A percentile compares a stretch with the other conserved stretches of the same genome.
Evolutionary conservation across 192 early-diverging fungal species (phyloP).

Genomic region (Martensiomyces pterosporus): DNA sequence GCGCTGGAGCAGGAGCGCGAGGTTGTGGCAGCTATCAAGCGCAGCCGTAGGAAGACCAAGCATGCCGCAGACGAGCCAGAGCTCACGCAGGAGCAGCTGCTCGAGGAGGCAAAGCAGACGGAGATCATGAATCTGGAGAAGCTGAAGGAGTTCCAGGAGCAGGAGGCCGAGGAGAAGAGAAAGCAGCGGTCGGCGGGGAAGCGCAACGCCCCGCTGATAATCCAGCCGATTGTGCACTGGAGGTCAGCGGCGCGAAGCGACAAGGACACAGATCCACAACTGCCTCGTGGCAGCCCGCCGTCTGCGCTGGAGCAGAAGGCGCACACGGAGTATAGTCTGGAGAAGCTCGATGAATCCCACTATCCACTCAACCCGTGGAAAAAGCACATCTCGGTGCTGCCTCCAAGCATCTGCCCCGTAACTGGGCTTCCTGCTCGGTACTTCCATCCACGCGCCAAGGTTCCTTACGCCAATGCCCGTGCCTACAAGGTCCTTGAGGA

Average conservation of each 20-base stretch:
- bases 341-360: constrained; percentile 20
- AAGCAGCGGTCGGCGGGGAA: constrained; percentile 12
- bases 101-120: constrained; percentile 42
- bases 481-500: constrained; percentile 43
- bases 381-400: constrained; percentile 3
- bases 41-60: constrained; percentile 9
- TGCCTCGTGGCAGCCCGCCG: neutral
- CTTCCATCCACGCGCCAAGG: constrained; percentile 35
- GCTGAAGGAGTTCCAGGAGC: constrained; percentile 29
- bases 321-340: constrained; percentile 20
- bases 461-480: constrained; percentile 40
- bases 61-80: neutral
- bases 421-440: constrained; percentile 42
- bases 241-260: constrained; percentile 8
- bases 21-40: constrained; percentile 19
- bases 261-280: too few species aligned
- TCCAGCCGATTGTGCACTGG: constrained; percentile 40
- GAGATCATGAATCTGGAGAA: constrained; percentile 34
- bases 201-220: constrained; percentile 34
- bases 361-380: constrained; percentile 37
- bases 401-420: constrained; percentile 31
- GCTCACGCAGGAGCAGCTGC: constrained; percentile 44
- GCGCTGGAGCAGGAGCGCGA: constrained; percentile 29
- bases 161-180: constrained; percentile 39
- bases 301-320: neutral